A percentile compares a stretch with the other conserved stretches of the same genome.
Conservation (phyloP, 805 yeast genomes). For the Kockiozyma suomiensis region DNA sequence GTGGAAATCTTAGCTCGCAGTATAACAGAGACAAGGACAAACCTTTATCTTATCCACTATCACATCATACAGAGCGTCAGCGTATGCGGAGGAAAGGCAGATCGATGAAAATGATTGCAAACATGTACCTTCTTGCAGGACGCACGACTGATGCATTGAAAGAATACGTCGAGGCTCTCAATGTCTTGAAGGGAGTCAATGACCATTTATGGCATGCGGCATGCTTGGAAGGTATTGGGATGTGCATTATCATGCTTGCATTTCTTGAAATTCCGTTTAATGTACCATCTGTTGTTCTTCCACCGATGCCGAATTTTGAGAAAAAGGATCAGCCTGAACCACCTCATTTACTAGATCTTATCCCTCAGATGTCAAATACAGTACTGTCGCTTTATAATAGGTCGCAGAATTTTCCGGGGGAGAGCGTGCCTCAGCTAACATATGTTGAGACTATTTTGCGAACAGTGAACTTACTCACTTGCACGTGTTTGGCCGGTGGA, state of each 20-base stretch:
- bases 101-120: conserved; percentile 72
- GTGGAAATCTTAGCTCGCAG: conserved; percentile 19
- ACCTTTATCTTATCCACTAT: conserved; percentile 22
- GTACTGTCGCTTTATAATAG: conserved; percentile 45
- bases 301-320: conserved; percentile 12
- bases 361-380: conserved; percentile 33
- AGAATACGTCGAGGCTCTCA: conserved; percentile 73
- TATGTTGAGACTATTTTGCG: conserved; percentile 73
- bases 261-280: conserved; percentile 55
- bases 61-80: conserved; percentile 42
- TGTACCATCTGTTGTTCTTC: conserved; percentile 40
- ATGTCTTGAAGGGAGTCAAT: conserved; percentile 57
- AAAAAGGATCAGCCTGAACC: conserved; percentile 19
- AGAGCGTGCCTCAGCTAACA: conserved; percentile 79
- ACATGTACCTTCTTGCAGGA: conserved; percentile 79
- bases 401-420: conserved; percentile 63
- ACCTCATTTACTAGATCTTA: conserved; percentile 32
- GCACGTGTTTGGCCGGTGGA: conserved; percentile 53
- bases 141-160: conserved; percentile 68
- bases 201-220: conserved; percentile 90
- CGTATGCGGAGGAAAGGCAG: conserved; percentile 66
- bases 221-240: conserved; percentile 78
- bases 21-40: conserved; percentile 10
- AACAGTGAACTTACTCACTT: conserved; percentile 60
- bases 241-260: conserved; percentile 63